These are phyloP conservation scores for Biancaea sappan DNA, from an alignment of 306 rosid genomes.

Conservation along the genomic window DNA sequence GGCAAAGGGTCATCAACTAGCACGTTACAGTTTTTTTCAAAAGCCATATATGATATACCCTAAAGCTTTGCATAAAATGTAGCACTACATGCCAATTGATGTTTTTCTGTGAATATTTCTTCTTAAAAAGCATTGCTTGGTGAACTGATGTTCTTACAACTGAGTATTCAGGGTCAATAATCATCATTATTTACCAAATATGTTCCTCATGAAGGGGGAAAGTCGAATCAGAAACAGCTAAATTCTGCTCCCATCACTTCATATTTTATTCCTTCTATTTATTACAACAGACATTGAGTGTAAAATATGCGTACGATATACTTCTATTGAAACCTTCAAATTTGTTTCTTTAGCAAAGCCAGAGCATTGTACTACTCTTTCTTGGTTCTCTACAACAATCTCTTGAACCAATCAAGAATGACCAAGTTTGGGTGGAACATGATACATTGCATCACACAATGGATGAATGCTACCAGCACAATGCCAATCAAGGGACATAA, in stretches of 20 bases:
- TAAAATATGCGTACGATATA: background rate
- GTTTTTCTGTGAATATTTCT: background rate
- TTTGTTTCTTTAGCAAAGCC: background rate
- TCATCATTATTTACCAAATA: background rate
- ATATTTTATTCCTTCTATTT: background rate
- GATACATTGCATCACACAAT: background rate
- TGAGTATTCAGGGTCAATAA: background rate
- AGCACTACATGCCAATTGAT: background rate
- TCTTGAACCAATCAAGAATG: conserved; percentile 3
- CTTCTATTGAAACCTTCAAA: background rate
- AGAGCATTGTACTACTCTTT: conserved; percentile 11
- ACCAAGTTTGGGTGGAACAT: background rate
- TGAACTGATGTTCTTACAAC: background rate
- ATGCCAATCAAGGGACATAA: background rate
- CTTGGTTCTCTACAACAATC: conserved; percentile 8
- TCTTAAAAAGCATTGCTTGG: background rate
- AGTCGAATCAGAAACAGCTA: background rate
- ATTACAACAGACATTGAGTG: background rate
- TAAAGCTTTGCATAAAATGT: background rate
- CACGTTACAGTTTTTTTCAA: background rate
- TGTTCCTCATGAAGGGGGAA: background rate
- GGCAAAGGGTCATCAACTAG: conserved; percentile 26
- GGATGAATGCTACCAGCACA: background rate
- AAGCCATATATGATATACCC: background rate
- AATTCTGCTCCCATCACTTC: background rate